Base-by-base conservation (phyloP, 192 early-diverging fungal species). In the Rhizoclosmatium sp. region DNA sequence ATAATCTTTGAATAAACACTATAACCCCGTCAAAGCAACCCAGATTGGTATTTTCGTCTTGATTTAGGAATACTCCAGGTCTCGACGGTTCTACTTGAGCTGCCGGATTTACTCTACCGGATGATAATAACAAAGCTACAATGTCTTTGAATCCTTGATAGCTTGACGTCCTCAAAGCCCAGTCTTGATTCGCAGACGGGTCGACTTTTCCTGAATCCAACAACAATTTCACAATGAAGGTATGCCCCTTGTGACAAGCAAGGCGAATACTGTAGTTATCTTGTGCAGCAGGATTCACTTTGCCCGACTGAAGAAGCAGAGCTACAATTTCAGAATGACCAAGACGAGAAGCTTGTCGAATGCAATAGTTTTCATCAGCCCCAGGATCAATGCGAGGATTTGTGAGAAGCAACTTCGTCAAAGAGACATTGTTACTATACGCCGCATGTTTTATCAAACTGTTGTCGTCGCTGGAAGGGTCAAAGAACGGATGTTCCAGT, bases 171-270 rank as follows among this genome's bases (percentile, higher is more conserved):
- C 56, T 9, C 14, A 75, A 21, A 4, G 45, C 39, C 31, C 31
- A 42, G 42, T 64, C 64, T 42, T 23, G 21, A 12, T 23, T 9
- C 3, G 59, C 73, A 5, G 59, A 12, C 59, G 73, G 73, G 14
- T 75, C 59, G 4, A 64, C 73, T 16, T 59, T 47, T 9, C 46
- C 19, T 39, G 16, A 19, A 12, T 47, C 44, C 61, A 75, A 65
- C 44, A 75, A 45, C 59, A 64, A 4, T 16, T 60, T 45, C 44
- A 75, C 73, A 14, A 75, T 56, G 10, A 39, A 41, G 5, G 46
- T n/a, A 51, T 75, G 73, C 3, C 73, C 73, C 40, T 65, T 60
- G 9, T 75, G 59, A 47, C 59, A 60, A 23, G 73, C 73, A 4
- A 49, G 19, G 3, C 73, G 73, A 44, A 75, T 75, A 9, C 58